Conservation (phyloP, 2,329 filamentous ascomycete species). For the Paracoccidioides brasiliensis region DNA sequence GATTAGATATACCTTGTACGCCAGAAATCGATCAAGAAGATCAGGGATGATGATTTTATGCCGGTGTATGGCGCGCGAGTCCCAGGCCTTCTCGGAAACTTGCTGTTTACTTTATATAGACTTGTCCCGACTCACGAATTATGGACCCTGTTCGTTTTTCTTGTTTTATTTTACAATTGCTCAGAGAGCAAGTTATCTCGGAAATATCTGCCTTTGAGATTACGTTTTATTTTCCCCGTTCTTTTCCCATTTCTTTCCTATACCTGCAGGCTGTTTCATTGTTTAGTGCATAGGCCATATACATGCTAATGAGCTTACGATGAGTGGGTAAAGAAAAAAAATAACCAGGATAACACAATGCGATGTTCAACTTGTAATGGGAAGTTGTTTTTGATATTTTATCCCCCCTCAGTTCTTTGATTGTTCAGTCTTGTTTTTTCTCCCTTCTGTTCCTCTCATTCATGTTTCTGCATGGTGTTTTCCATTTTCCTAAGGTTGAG, state of each 20-base stretch:
- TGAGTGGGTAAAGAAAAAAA: background rate
- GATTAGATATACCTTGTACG: background rate
- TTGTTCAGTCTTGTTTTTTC: background rate
- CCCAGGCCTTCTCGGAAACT: background rate
- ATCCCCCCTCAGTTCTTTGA: background rate
- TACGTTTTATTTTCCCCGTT: background rate
- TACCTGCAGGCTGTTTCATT: background rate
- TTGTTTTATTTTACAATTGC: background rate
- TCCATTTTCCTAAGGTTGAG: background rate
- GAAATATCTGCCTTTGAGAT: background rate
- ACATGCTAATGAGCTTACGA: background rate
- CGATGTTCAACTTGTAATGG: background rate
- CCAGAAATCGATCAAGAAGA: background rate
- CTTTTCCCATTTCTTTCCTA: background rate
- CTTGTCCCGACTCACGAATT: conserved; percentile 1
- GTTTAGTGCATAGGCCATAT: background rate
- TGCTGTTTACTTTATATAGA: conserved; percentile 1
- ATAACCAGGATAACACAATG: background rate
- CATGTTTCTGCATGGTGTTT: no score
- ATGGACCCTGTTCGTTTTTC: background rate
- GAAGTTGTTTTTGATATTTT: background rate
- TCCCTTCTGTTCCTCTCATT: background rate
- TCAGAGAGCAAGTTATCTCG: background rate
- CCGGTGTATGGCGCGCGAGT: background rate
- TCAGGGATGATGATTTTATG: conserved; percentile 1